Evolutionary conservation across 2,329 filamentous ascomycete species (phyloP).

Genomic region (Calycina marina): DNA sequence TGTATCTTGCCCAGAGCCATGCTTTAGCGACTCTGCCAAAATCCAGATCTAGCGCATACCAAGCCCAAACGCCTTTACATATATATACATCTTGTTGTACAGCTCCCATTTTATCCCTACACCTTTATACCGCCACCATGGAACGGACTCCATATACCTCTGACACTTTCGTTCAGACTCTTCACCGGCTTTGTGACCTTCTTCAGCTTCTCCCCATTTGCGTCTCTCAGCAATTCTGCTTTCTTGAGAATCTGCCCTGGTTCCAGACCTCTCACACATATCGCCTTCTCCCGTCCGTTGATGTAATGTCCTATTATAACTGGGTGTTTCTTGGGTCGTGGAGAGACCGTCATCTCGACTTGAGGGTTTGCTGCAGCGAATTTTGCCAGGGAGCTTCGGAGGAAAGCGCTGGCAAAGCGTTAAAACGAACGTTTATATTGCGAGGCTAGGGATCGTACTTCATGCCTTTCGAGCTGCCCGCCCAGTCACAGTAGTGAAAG

Average conservation of each 20-base stretch:
- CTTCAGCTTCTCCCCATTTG: constrained; percentile 61
- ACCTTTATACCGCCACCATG: constrained; percentile 34
- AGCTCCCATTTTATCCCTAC: constrained; percentile 7
- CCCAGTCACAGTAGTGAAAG: constrained; percentile 95
- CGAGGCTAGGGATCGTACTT: constrained; percentile 42
- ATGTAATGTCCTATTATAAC: constrained; percentile 83
- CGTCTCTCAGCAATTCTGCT: constrained; percentile 55
- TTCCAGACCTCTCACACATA: constrained; percentile 81
- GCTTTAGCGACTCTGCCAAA: too few relatives aligned
- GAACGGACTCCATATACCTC: constrained; percentile 58
- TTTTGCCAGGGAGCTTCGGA: constrained; percentile 57
- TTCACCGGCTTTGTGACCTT: constrained; percentile 47
- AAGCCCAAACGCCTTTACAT: constrained; percentile 16
- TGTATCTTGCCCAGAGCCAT: too few relatives aligned
- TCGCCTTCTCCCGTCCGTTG: constrained; percentile 71
- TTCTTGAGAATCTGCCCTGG: constrained; percentile 71
- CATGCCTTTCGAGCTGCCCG: constrained; percentile 87
- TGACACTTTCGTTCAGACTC: constrained; percentile 50
- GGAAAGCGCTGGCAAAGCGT: constrained; percentile 48
- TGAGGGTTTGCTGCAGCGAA: constrained; percentile 75
- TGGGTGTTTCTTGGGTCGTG: constrained; percentile 78
- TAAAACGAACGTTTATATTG: neutral
- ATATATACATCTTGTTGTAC: constrained; percentile 13
- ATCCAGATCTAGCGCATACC: constrained; percentile 4
- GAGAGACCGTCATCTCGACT: constrained; percentile 84